Percentiles rank a stretch among this genome's conserved stretches.
Evolutionary conservation across 768 basidiomycete species (phyloP).

Genomic region (Phylloporus scabripes): DNA sequence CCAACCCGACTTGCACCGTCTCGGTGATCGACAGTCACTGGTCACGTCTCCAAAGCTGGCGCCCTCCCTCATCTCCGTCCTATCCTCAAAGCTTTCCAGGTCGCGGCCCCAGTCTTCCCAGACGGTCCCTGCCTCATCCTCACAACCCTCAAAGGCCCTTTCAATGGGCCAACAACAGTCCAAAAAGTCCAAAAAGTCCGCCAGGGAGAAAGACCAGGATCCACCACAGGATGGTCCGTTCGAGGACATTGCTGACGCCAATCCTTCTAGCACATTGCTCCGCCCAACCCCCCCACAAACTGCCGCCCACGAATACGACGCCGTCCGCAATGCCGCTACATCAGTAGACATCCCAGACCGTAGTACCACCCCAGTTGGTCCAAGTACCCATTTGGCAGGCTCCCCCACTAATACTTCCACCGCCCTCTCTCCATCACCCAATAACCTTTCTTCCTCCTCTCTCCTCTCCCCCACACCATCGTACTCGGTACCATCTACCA

Average conservation of each 20-base stretch:
- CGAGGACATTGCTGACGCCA: constrained; percentile 35
- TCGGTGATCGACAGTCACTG: constrained; percentile 26
- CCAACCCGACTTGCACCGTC: constrained; percentile 23
- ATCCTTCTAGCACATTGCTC: constrained; percentile 42
- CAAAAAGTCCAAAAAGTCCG: constrained; percentile 69
- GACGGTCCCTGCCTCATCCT: constrained; percentile 53
- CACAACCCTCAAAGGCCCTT: constrained; percentile 33
- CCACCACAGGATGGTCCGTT: constrained; percentile 35
- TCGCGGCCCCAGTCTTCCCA: constrained; percentile 69
- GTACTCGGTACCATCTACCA: constrained; percentile 21
- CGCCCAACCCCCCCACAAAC: constrained; percentile 38
- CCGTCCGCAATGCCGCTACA: constrained; percentile 30
- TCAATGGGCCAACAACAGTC: constrained; percentile 83
- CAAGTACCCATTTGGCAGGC: constrained; percentile 33
- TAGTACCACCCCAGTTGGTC: constrained; percentile 36
- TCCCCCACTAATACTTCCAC: constrained; percentile 30
- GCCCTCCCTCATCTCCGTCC: constrained; percentile 72
- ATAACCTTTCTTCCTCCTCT: constrained; percentile 37
- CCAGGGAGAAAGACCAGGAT: constrained; percentile 66
- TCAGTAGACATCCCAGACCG: constrained; percentile 30
- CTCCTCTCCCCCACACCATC: constrained; percentile 25
- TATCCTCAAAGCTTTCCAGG: constrained; percentile 64
- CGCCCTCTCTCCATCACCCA: constrained; percentile 35
- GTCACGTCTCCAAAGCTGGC: constrained; percentile 71
- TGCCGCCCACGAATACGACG: constrained; percentile 32